Evolutionary conservation across 78 protist genomes (phyloP).

Genomic region (Protostelium mycophagum): DNA sequence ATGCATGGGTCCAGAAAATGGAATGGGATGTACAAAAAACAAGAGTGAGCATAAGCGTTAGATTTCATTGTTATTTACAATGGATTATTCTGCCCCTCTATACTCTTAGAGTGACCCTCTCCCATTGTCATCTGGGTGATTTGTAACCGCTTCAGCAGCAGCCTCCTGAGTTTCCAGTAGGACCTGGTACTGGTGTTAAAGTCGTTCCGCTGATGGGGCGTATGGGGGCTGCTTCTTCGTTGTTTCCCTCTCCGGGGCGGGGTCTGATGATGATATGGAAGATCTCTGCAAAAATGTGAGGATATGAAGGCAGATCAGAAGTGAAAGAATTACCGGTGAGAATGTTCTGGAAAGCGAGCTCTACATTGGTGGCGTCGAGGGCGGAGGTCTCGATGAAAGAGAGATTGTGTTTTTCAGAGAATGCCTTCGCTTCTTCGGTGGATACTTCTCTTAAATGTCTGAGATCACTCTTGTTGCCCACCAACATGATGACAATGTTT

Average conservation of each 20-base stretch:
- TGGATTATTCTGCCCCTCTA: no score
- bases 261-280: neutral
- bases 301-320: neutral
- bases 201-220: neutral
- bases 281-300: neutral
- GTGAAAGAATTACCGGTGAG: neutral
- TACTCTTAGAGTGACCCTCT: no score
- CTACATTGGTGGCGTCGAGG: conserved; percentile 5
- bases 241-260: neutral
- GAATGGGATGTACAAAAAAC: no score
- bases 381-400: conserved; percentile 77
- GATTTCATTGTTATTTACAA: no score
- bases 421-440: conserved; percentile 65
- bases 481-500: conserved; percentile 79
- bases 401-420: conserved; percentile 55
- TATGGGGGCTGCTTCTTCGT: neutral
- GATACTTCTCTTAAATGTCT: conserved; percentile 50
- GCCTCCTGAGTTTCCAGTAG: no score
- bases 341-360: conserved; percentile 3
- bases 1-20: no score
- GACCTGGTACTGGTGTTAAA: no score
- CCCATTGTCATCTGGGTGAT: no score
- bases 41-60: no score
- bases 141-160: no score
- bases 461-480: conserved; percentile 99